Percentiles rank a stretch among this genome's conserved stretches.
Conservation (phyloP, 306 rosid species). For the Argentina anserina region DNA sequence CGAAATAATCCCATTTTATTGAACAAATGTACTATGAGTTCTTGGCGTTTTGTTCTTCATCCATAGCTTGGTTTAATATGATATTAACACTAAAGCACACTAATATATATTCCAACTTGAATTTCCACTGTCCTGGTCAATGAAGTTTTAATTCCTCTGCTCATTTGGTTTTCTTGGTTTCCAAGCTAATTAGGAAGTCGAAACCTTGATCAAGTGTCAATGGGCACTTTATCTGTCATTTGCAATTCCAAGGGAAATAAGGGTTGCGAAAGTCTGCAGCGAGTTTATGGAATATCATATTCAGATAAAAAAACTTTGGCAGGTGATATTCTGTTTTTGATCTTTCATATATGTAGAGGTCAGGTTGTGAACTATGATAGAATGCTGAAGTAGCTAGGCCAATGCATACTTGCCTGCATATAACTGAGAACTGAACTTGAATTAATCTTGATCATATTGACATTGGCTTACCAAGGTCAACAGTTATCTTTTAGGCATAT, state of each 20-base stretch:
- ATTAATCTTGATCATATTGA: neutral
- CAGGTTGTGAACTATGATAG: neutral
- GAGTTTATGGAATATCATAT: constrained; percentile 94
- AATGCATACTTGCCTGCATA: constrained; percentile 5
- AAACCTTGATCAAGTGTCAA: no score
- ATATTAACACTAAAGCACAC: no score
- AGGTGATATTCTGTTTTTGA: constrained; percentile 42
- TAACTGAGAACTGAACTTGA: constrained; percentile 6
- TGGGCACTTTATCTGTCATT: no score
- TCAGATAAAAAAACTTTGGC: constrained; percentile 80
- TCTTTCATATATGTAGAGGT: neutral
- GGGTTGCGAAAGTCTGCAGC: constrained; percentile 83
- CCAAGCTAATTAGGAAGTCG: no score
- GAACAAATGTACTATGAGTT: no score
- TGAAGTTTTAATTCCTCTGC: no score
- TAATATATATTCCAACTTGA: no score
- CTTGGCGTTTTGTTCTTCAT: no score
- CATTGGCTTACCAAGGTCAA: constrained; percentile 5
- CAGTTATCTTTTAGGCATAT: constrained; percentile 48
- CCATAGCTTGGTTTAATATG: no score
- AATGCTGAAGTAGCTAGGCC: neutral
- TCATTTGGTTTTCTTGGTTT: no score
- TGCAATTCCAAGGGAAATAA: constrained; percentile 66
- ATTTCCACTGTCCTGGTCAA: no score
- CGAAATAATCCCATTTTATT: no score